phyloP scores from a whole-genome alignment of 2,329 filamentous ascomycete genomes.

The Cercospora nicotianae region DNA sequence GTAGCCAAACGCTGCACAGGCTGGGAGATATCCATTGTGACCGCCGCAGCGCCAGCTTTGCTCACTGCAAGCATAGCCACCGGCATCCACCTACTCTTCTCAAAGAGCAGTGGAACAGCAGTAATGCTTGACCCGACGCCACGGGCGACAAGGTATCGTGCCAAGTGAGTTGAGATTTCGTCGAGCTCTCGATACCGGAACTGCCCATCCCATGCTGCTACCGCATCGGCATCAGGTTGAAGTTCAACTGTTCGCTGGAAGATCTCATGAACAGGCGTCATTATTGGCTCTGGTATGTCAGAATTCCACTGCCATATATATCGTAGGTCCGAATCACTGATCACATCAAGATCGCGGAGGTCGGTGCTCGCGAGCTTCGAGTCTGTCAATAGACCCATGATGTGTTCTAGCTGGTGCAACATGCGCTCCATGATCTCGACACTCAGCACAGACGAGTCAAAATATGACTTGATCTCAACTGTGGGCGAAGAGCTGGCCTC shows the following conservation, averaged over 20 bases:
- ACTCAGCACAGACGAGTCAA: constrained; percentile 1
- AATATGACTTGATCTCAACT: neutral
- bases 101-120: constrained; percentile 30
- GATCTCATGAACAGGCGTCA: constrained; percentile 28
- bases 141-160: neutral
- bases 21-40: constrained; percentile 32
- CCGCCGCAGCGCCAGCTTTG: constrained; percentile 36
- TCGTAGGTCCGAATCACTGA: constrained; percentile 11
- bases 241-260: constrained; percentile 22
- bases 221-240: constrained; percentile 28
- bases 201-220: constrained; percentile 34
- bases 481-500: neutral
- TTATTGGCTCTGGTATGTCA: constrained; percentile 14
- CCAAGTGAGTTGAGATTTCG: neutral
- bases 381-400: neutral
- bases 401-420: neutral
- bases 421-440: neutral
- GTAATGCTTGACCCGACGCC: neutral
- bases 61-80: constrained; percentile 34
- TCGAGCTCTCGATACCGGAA: constrained; percentile 33
- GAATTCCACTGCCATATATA: constrained; percentile 27
- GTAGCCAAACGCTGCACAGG: constrained; percentile 32
- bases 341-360: neutral
- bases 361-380: neutral
- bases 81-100: constrained; percentile 33